Conservation (phyloP, 2,329 filamentous ascomycete species). For the Pseudomassariella vexata region DNA sequence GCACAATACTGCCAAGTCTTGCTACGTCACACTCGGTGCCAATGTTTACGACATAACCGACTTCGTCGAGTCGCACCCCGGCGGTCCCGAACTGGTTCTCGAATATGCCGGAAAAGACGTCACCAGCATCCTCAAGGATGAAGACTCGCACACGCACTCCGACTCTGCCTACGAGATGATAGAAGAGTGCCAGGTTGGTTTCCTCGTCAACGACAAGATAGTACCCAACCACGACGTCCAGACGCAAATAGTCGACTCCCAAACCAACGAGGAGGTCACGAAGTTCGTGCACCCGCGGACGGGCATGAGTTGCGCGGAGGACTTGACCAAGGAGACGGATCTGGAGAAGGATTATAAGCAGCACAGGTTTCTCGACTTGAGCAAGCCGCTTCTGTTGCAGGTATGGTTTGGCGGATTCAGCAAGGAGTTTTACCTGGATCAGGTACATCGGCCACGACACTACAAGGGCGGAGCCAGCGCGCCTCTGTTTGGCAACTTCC, state of each 20-base stretch:
- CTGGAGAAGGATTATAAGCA: slow-evolving; percentile 68
- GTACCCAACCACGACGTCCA: slow-evolving; percentile 27
- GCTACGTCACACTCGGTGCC: slow-evolving; percentile 84
- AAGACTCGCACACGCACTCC: slow-evolving; percentile 76
- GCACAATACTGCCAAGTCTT: slow-evolving; percentile 76
- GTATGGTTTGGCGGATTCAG: slow-evolving; percentile 82
- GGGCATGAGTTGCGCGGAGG: slow-evolving; percentile 84
- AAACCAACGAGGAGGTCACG: slow-evolving; percentile 25
- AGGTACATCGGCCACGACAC: slow-evolving; percentile 91
- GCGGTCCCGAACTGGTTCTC: slow-evolving; percentile 80
- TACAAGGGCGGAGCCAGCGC: slow-evolving; percentile 92
- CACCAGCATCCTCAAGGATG: slow-evolving; percentile 73
- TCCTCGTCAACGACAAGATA: slow-evolving; percentile 58
- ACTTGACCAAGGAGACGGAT: slow-evolving; percentile 84
- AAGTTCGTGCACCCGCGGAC: slow-evolving; percentile 55
- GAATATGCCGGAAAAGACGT: slow-evolving; percentile 89
- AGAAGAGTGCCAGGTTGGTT: slow-evolving; percentile 80
- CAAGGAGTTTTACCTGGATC: slow-evolving; percentile 95
- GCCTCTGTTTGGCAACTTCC: slow-evolving; percentile 92
- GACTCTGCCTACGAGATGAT: slow-evolving; percentile 95
- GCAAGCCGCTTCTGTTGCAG: slow-evolving; percentile 77
- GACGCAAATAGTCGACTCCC: slow-evolving; percentile 24
- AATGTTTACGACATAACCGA: slow-evolving; percentile 95
- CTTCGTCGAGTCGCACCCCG: slow-evolving; percentile 86
- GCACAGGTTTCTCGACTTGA: slow-evolving; percentile 91